phyloP scores from a whole-genome alignment of 1,139 yeast genomes.

The Candida dubliniensis region DNA sequence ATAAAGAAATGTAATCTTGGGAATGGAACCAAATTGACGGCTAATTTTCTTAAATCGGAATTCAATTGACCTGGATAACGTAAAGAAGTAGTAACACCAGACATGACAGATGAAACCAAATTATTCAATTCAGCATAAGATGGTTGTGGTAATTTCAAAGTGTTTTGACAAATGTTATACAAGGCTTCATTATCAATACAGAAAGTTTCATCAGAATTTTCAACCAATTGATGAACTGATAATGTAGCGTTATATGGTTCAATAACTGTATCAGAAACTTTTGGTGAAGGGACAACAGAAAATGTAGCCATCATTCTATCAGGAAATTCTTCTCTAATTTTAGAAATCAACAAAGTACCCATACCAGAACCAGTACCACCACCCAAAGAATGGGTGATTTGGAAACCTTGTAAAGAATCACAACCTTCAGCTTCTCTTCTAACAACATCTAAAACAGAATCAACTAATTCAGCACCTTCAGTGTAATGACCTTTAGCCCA shows the following conservation, averaged over 20 bases:
- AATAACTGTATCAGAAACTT: slow-evolving; percentile 87
- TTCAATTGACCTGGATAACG: slow-evolving; percentile 94
- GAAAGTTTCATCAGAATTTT: slow-evolving; percentile 88
- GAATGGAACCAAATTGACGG: slow-evolving; percentile 91
- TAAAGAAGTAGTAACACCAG: slow-evolving; percentile 85
- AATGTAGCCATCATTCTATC: slow-evolving; percentile 97
- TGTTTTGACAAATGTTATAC: slow-evolving; percentile 83
- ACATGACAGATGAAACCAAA: slow-evolving; percentile 86
- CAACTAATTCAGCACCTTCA: slow-evolving; percentile 92
- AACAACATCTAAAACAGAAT: slow-evolving; percentile 81
- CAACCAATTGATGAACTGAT: slow-evolving; percentile 90
- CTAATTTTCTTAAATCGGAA: slow-evolving; percentile 87
- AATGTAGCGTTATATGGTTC: slow-evolving; percentile 93
- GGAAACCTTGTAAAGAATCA: slow-evolving; percentile 93
- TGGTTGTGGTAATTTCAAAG: slow-evolving; percentile 79
- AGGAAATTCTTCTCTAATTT: slow-evolving; percentile 84
- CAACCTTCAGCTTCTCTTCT: slow-evolving; percentile 94
- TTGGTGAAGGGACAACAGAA: slow-evolving; percentile 89
- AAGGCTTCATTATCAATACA: slow-evolving; percentile 94
- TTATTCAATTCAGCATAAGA: slow-evolving; percentile 74
- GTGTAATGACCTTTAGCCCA: slow-evolving; percentile 98
- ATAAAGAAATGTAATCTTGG: slow-evolving; percentile 93
- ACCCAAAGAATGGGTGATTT: slow-evolving; percentile 89
- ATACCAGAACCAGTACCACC: slow-evolving; percentile 98
- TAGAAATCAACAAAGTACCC: slow-evolving; percentile 82